These are phyloP conservation scores for Eucalyptus leucophloia DNA, from an alignment of 345 rosid species.

Conservation along the genomic window DNA sequence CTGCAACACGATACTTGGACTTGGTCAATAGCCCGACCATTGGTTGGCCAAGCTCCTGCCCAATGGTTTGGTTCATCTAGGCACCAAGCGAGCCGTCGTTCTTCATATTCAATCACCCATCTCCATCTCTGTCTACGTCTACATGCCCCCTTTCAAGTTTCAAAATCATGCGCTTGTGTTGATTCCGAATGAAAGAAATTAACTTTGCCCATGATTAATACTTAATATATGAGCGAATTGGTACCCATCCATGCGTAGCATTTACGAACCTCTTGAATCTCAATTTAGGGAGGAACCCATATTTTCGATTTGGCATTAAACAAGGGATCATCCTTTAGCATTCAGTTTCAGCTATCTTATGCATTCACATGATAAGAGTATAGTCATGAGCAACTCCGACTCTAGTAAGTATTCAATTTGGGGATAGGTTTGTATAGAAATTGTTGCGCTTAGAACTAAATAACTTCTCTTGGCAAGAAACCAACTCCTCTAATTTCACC, in stretches of 20 bases:
- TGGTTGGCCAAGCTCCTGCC: too few species aligned
- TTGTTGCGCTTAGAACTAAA: background rate
- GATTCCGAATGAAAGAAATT: too few species aligned
- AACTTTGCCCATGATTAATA: too few species aligned
- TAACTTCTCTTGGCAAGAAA: too few species aligned
- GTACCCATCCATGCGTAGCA: background rate
- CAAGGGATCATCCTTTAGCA: background rate
- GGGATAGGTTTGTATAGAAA: background rate
- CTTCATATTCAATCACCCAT: too few species aligned
- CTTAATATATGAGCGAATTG: background rate
- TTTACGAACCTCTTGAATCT: background rate
- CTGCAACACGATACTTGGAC: too few species aligned
- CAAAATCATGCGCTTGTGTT: too few species aligned
- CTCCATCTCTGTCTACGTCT: too few species aligned
- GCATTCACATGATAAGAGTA: background rate
- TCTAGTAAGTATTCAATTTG: background rate
- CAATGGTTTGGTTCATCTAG: too few species aligned
- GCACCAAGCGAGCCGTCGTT: too few species aligned
- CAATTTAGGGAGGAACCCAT: background rate
- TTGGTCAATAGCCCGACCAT: fast-evolving
- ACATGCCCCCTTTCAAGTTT: too few species aligned
- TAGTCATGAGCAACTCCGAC: background rate
- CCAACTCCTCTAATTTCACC: background rate
- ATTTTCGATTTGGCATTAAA: background rate
- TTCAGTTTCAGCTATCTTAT: background rate